Evolutionary conservation across 768 basidiomycete genomes (phyloP).

Genomic region (Suillus brevipes): DNA sequence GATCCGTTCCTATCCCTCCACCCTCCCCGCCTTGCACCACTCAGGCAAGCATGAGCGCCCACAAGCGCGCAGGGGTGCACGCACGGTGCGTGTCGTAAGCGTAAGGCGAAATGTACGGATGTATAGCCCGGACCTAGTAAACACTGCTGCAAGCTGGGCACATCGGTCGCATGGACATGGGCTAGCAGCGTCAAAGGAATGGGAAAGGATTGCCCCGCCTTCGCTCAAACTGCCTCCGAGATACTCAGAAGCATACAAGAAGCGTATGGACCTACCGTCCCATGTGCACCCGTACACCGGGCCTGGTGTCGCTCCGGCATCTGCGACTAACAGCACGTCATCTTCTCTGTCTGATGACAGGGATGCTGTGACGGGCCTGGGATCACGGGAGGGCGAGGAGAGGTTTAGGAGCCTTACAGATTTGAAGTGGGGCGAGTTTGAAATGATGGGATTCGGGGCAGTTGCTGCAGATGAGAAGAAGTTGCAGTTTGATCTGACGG

Average conservation of each 20-base stretch:
- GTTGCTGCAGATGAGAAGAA: conserved; percentile 58
- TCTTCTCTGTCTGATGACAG: conserved; percentile 34
- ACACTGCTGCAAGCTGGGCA: conserved; percentile 55
- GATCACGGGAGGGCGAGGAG: conserved; percentile 53
- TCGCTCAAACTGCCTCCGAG: conserved; percentile 61
- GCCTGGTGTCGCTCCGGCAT: conserved; percentile 34
- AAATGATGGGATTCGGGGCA: conserved; percentile 74
- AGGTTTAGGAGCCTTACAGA: conserved; percentile 82
- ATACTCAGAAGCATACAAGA: conserved; percentile 75
- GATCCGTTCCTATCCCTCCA: conserved; percentile 86
- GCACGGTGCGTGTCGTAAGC: conserved; percentile 73
- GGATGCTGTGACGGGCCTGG: conserved; percentile 34
- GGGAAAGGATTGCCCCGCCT: conserved; percentile 69
- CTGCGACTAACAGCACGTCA: conserved; percentile 44
- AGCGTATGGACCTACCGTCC: conserved; percentile 68
- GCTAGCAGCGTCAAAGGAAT: conserved; percentile 66
- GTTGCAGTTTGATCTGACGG: conserved; percentile 90
- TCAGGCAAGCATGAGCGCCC: conserved; percentile 50
- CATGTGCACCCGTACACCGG: conserved; percentile 55
- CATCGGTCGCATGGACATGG: conserved; percentile 36
- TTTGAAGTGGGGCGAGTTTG: conserved; percentile 91
- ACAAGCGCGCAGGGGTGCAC: conserved; percentile 72
- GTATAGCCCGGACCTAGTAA: conserved; percentile 85
- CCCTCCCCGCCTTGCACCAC: conserved; percentile 63
- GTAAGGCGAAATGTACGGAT: conserved; percentile 82